These are phyloP conservation scores for Penstemon barbatus DNA, from an alignment of 257 asterid genomes.

Conservation along the genomic window DNA sequence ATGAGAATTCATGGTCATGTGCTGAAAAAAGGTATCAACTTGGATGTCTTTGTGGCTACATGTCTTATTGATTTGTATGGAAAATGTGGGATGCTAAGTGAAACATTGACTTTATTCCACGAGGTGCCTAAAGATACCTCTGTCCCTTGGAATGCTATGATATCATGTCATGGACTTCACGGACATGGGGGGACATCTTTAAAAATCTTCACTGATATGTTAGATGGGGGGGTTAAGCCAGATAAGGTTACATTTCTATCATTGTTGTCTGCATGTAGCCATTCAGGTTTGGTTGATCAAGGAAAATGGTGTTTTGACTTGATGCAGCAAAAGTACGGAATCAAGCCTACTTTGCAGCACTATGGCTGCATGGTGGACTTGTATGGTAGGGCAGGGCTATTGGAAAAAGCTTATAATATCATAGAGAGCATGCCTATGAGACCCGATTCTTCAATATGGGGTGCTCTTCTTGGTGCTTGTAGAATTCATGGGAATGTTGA, in stretches of 20 bases:
- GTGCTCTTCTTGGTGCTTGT: constrained; percentile 75
- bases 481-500: constrained; percentile 63
- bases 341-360: constrained; percentile 60
- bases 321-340: constrained; percentile 59
- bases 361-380: constrained; percentile 78
- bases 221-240: constrained; percentile 56
- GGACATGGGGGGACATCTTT: constrained; percentile 66
- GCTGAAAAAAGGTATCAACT: constrained; percentile 47
- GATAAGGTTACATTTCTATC: constrained; percentile 76
- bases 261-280: constrained; percentile 72
- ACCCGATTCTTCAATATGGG: constrained; percentile 68
- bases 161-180: constrained; percentile 76
- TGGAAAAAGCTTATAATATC: constrained; percentile 54
- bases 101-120: constrained; percentile 59
- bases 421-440: constrained; percentile 51
- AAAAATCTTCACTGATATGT: constrained; percentile 56
- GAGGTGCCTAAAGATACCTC: constrained; percentile 48
- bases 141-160: constrained; percentile 69
- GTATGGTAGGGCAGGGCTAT: constrained; percentile 66
- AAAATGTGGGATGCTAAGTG: constrained; percentile 68
- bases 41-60: constrained; percentile 64
- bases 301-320: constrained; percentile 56
- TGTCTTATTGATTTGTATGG: constrained; percentile 78
- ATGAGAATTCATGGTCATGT: constrained; percentile 59
- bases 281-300: constrained; percentile 67